Percentiles rank a stretch among this genome's conserved stretches.
Conservation (phyloP, 768 basidiomycete genomes). For the Clavaria fumosa region DNA sequence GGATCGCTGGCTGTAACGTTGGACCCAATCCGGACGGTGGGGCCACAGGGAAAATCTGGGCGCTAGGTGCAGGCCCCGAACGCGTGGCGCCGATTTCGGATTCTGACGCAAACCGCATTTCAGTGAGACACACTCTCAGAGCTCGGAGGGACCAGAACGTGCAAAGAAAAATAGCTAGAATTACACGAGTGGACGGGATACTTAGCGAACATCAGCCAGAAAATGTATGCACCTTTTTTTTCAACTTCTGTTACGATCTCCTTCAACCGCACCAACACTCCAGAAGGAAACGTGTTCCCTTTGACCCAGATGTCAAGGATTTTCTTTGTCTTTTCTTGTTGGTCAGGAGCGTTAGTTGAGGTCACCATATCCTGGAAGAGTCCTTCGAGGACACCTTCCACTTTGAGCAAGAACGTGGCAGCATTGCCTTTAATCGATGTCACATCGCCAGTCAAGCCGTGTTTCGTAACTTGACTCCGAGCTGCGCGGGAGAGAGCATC, state of each 20-base stretch:
- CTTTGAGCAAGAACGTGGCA: conserved; percentile 75
- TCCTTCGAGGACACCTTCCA: conserved; percentile 83
- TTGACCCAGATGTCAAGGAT: conserved; percentile 97
- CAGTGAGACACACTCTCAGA: conserved; percentile 49
- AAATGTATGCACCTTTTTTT: conserved; percentile 86
- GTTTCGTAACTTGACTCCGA: conserved; percentile 49
- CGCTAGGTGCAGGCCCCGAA: conserved; percentile 19
- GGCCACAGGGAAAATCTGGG: conserved; percentile 17
- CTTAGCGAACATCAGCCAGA: conserved; percentile 61
- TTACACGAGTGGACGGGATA: conserved; percentile 55
- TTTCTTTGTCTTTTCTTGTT: conserved; percentile 93
- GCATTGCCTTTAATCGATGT: conserved; percentile 47
- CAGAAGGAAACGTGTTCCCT: conserved; percentile 71
- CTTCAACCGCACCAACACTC: conserved; percentile 57
- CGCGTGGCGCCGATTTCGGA: conserved; percentile 20
- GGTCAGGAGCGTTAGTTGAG: conserved; percentile 18
- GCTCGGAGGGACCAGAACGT: conserved; percentile 35
- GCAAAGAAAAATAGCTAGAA: conserved; percentile 36
- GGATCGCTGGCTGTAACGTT: conserved; percentile 14
- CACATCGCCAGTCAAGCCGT: conserved; percentile 38
- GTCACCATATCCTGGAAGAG: conserved; percentile 66
- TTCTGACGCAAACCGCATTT: conserved; percentile 50
- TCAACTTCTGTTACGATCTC: conserved; percentile 51
- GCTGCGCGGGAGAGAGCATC: conserved; percentile 87
- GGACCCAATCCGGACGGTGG: conserved; percentile 16